Evolutionary conservation across 306 rosid species (phyloP).

Genomic region (Sechiopsis laciniata): DNA sequence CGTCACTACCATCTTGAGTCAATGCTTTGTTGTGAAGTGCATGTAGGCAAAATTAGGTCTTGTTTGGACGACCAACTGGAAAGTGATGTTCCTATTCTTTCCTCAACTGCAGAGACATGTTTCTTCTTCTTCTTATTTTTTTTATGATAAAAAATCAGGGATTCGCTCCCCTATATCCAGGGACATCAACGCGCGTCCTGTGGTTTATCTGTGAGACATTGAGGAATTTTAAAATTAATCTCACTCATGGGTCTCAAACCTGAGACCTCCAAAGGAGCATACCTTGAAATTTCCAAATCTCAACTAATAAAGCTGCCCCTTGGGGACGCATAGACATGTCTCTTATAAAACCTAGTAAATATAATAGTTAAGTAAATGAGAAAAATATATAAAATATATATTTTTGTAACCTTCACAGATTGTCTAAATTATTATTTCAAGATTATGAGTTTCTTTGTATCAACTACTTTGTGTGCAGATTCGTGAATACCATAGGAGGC

Average conservation of each 20-base stretch:
- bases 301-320: too few species aligned
- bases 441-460: constrained; percentile 7
- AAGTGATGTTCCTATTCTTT: neutral
- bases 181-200: too few species aligned
- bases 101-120: neutral
- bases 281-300: too few species aligned
- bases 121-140: too few species aligned
- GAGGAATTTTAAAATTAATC: too few species aligned
- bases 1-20: neutral
- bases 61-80: neutral
- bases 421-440: neutral
- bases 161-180: too few species aligned
- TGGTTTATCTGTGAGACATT: too few species aligned
- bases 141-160: too few species aligned
- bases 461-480: constrained; percentile 46
- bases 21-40: neutral
- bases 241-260: too few species aligned
- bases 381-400: too few species aligned
- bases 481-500: constrained; percentile 93
- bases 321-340: neutral
- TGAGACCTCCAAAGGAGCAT: too few species aligned
- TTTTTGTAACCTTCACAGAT: neutral
- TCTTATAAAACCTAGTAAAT: neutral
- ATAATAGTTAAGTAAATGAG: neutral
- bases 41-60: neutral